phyloP scores from a whole-genome alignment of 2,329 filamentous ascomycete species.

The Geosmithia putterillii region DNA sequence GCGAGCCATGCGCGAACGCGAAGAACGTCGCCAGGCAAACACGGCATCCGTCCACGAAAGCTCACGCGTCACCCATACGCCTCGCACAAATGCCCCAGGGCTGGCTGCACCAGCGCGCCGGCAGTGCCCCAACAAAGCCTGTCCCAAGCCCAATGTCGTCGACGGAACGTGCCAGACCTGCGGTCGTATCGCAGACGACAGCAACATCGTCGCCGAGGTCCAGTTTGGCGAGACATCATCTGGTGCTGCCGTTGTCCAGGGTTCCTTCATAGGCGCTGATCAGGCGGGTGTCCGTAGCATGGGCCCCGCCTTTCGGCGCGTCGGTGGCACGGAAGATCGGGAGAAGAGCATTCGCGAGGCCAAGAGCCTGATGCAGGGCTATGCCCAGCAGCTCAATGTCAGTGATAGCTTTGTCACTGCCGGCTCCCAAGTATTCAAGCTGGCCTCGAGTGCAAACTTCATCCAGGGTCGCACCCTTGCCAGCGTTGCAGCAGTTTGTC shows the following conservation, averaged over 20 bases:
- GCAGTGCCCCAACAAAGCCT: conserved; percentile 47
- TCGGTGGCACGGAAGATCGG: conserved; percentile 44
- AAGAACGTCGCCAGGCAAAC: conserved; percentile 28
- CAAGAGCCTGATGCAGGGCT: conserved; percentile 46
- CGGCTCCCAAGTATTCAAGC: conserved; percentile 63
- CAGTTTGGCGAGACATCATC: conserved; percentile 79
- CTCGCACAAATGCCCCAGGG: conserved; percentile 4
- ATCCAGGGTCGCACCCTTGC: conserved; percentile 76
- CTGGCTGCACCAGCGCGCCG: conserved; percentile 16
- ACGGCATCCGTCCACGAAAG: conserved; percentile 13
- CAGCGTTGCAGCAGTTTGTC: conserved; percentile 77
- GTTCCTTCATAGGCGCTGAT: conserved; percentile 75
- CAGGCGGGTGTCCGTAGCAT: conserved; percentile 66
- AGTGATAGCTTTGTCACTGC: conserved; percentile 51
- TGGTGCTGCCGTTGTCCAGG: conserved; percentile 82
- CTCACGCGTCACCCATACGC: conserved; percentile 13
- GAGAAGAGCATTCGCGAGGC: conserved; percentile 49
- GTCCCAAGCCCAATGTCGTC: conserved; percentile 47
- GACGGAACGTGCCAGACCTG: conserved; percentile 70
- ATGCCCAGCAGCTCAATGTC: conserved; percentile 47
- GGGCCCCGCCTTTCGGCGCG: conserved; percentile 48
- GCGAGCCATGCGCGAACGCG: conserved; percentile 38
- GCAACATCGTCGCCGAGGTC: conserved; percentile 84
- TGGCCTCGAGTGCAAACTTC: conserved; percentile 63
- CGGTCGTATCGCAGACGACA: conserved; percentile 72